phyloP scores from a whole-genome alignment of 345 rosid species.

The Eucalyptus lansdowneana region DNA sequence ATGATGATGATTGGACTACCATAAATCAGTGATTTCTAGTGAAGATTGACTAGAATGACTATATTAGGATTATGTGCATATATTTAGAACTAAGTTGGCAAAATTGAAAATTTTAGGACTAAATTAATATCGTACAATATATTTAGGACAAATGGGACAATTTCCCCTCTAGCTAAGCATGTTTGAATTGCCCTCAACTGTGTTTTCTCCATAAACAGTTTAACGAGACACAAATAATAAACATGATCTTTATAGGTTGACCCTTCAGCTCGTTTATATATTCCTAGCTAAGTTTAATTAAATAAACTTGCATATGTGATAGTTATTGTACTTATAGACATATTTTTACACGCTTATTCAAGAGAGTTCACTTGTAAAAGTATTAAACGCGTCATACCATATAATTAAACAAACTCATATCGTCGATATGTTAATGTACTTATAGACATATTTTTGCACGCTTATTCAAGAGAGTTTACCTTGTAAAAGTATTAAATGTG shows the following conservation, averaged over 20 bases:
- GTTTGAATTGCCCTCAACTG: neutral
- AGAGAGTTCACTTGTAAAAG: neutral
- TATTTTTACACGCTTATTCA: neutral
- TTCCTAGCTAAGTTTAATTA: neutral
- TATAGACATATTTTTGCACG: neutral
- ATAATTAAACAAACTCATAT: neutral
- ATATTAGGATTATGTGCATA: accelerated
- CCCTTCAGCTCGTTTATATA: neutral
- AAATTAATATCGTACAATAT: accelerated
- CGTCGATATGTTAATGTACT: neutral
- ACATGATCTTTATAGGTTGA: neutral
- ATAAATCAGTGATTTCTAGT: accelerated
- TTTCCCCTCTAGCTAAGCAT: neutral
- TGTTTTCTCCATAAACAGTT: neutral
- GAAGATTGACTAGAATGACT: neutral
- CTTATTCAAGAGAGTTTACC: neutral
- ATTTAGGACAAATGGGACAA: neutral
- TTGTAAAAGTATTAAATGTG: neutral
- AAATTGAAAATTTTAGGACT: neutral
- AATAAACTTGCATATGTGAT: neutral
- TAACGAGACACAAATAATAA: neutral
- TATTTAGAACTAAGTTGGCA: neutral
- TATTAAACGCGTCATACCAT: neutral
- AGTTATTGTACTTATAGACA: neutral
- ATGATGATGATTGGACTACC: accelerated